These are phyloP conservation scores for Fusarium pininemorale DNA, from an alignment of 2,329 filamentous ascomycete species.

Conservation along the genomic window DNA sequence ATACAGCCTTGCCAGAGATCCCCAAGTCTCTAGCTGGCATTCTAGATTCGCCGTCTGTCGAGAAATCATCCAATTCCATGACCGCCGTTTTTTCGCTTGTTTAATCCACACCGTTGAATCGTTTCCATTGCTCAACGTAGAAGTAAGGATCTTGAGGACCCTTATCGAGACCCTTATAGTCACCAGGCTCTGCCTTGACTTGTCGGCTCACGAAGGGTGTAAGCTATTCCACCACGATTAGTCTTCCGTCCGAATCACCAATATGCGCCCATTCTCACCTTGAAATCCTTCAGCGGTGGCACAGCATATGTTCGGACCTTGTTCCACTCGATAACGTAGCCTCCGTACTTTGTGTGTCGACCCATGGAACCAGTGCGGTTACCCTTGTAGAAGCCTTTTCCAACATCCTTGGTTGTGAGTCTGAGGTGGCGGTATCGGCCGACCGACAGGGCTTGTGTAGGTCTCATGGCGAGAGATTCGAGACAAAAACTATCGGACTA, in stretches of 20 bases:
- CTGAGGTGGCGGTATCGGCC: conserved; percentile 76
- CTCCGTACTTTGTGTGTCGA: conserved; percentile 81
- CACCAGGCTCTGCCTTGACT: conserved; percentile 62
- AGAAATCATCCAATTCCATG: not conserved
- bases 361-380: conserved; percentile 90
- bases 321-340: conserved; percentile 82
- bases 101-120: conserved; percentile 70
- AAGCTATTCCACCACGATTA: conserved; percentile 61
- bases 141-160: conserved; percentile 69
- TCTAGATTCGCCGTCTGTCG: not conserved
- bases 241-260: not conserved
- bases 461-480: conserved; percentile 63
- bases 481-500: not conserved
- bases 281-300: conserved; percentile 75
- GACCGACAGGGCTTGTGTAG: conserved; percentile 72
- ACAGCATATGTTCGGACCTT: conserved; percentile 94
- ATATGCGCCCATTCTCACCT: conserved; percentile 61
- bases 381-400: conserved; percentile 97
- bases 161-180: conserved; percentile 60
- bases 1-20: conserved; percentile 40
- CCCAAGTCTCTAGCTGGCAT: conserved; percentile 21
- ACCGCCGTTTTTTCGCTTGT: not conserved
- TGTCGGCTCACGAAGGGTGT: conserved; percentile 79
- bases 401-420: conserved; percentile 92
- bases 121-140: conserved; percentile 74